Evolutionary conservation across 2,329 filamentous ascomycete genomes (phyloP), one percentile per base, ranked within the genome.

Genomic region (Chlorencoelia australis): DNA sequence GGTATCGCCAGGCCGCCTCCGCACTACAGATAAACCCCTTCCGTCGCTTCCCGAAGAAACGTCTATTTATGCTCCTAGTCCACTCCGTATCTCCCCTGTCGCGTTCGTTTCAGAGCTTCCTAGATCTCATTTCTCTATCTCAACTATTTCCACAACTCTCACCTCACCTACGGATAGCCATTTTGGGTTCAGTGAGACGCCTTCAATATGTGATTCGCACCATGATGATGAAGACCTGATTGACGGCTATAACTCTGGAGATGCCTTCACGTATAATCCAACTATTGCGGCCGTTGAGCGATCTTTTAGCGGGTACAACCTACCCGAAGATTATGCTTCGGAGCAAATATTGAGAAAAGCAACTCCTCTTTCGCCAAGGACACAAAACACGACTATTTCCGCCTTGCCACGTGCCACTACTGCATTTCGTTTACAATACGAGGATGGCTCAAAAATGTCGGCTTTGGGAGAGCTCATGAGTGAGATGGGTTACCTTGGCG

Each of bases 401-500:
- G 16, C 40, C 27, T 20, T 42, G 46, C 26, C 43, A 29, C 24
- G 39, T 27, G 15, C 13, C 19, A 20, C 15, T 18, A 32, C 7
- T 18, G n/a, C n/a, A 35, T 33, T 33, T 30, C 18, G 21, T 16
- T 6, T 30, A 26, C 7, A 24, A 15, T 9, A 19, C 26, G n/a
- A 19, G 29, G 3, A 30, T 19, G 14, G 35, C 5, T 27, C 16
- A 17, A 30, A 15, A 3, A 30, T 43, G 14, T 56, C 48, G 19
- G 59, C 57, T n/a, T 64, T 69, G 58, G 59, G 63, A 44, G 60
- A 66, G 45, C 52, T 69, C 40, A 58, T 71, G 44, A 61, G 65
- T 41, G 67, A 71, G 43, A 51, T 71, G 50, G 64, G 65, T 35
- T 70, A 70, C 47, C 49, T 70, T 26, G 64, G 64, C 21, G 58